Evolutionary conservation across 148 eudicot genomes (phyloP).

Genomic region (Drosera capensis): DNA sequence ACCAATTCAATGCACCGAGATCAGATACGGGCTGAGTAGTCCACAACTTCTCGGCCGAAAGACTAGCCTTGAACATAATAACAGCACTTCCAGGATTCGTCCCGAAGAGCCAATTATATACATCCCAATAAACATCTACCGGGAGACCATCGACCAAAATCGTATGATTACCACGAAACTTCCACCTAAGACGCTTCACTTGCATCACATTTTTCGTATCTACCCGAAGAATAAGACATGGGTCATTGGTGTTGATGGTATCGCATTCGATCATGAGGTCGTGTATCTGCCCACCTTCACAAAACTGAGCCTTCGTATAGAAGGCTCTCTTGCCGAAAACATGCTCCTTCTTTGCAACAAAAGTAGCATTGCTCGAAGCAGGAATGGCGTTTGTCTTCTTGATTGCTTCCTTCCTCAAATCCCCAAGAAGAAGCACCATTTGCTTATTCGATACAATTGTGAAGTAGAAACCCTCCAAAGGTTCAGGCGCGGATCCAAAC

Average conservation of each 20-base stretch:
- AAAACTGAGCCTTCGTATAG: slow-evolving; percentile 29
- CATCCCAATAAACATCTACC: slow-evolving; percentile 52
- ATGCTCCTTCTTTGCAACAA: slow-evolving; percentile 37
- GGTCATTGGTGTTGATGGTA: slow-evolving; percentile 22
- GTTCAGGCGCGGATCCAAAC: slow-evolving; percentile 51
- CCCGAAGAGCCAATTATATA: slow-evolving; percentile 44
- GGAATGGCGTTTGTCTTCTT: slow-evolving; percentile 31
- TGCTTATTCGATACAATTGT: slow-evolving; percentile 35
- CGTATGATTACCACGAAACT: slow-evolving; percentile 44
- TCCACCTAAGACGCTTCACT: slow-evolving; percentile 40
- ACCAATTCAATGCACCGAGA: slow-evolving; percentile 23
- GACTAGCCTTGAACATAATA: slow-evolving; percentile 41
- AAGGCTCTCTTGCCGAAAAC: slow-evolving; percentile 39
- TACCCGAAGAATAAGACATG: slow-evolving; percentile 30
- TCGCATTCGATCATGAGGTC: slow-evolving; percentile 48
- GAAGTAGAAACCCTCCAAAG: slow-evolving; percentile 38
- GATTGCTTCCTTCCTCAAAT: slow-evolving; percentile 46
- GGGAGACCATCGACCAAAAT: slow-evolving; percentile 38
- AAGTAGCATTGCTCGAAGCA: slow-evolving; percentile 18
- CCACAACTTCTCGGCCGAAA: slow-evolving; percentile 43
- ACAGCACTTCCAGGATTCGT: slow-evolving; percentile 41
- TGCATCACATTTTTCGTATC: slow-evolving; percentile 39
- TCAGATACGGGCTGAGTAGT: slow-evolving; percentile 27
- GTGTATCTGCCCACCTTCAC: slow-evolving; percentile 24
- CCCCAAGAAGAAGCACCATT: slow-evolving; percentile 42